Evolutionary conservation across 176 grass and related monocot genomes (phyloP).

Genomic region (Bolboschoenus planiculmis): DNA sequence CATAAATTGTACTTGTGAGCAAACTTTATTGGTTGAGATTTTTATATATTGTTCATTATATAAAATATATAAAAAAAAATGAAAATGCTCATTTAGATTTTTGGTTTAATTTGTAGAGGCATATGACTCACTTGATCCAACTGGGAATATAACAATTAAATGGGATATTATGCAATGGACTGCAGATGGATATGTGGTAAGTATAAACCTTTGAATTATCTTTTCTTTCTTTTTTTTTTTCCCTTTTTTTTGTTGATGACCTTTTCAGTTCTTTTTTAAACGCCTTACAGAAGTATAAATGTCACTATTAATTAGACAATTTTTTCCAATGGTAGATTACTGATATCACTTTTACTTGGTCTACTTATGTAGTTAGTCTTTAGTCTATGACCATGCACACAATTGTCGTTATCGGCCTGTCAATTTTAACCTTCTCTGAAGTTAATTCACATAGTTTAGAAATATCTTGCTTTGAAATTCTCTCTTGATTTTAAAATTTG

Average conservation of each 20-base stretch:
- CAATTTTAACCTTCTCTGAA: slow-evolving; percentile 10
- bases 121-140: slow-evolving; percentile 73
- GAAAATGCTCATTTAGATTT: neutral
- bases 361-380: neutral
- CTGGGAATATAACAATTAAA: slow-evolving; percentile 75
- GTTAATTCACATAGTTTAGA: neutral
- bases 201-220: slow-evolving; percentile 12
- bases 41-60: neutral
- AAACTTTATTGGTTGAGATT: neutral
- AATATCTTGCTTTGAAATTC: neutral
- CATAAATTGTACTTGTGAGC: neutral
- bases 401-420: neutral
- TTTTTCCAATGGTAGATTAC: neutral
- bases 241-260: neutral
- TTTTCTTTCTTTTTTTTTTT: too few species aligned
- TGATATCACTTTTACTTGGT: neutral
- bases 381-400: neutral
- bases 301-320: neutral
- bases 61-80: neutral
- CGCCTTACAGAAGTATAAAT: neutral
- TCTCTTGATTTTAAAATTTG: neutral
- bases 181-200: slow-evolving; percentile 79
- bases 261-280: neutral
- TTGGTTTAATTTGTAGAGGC: slow-evolving; percentile 36
- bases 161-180: slow-evolving; percentile 82